Evolutionary conservation across 108 stramenopile genomes (phyloP), one percentile per base, ranked within the genome.

Genomic region (Aurantiochytrium sp.): DNA sequence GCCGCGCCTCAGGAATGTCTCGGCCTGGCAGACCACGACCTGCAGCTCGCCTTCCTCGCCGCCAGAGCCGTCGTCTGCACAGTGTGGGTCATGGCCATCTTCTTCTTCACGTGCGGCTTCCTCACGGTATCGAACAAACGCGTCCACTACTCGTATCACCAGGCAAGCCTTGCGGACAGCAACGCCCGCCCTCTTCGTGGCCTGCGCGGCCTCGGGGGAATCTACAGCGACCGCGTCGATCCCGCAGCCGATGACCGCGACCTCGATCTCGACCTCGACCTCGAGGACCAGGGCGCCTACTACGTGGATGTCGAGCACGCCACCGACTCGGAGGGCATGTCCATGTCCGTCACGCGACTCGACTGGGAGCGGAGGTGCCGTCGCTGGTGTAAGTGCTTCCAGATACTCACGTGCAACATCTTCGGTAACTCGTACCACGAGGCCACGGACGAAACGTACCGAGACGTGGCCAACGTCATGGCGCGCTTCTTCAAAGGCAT

Each of bases 401-500:
- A 81, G 39, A 41, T 81, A 0, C n/a, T 41, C 73, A 81, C 73
- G 42, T 81, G 73, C 73, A 81, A 81, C 3, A 41, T 81, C 12
- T 81, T 81, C 24, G 73, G 73, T 12, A 81, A 24, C 45, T 81
- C 73, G 45, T 81, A 48, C 30, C 73, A 48, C 39, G 73, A 81
- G 27, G 73, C 1, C 36, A 48, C 73, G 21, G 73, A 81, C 39
- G 73, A 81, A 3, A 81, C 73, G 30, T 81, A 81, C 45, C 73
- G 73, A 15, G 45, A 81, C 24, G 73, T 81, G 0, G 73, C 73
- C 73, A 81, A 81, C 2, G 73, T 81, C 73, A 81, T 81, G 73
- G 73, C 73, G 1, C 39, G 73, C 50, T 81, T 81, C 24, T 81
- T 81, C 73, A 81, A 81, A 48, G 73, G 73, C 73, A 81, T 81